Conservation (phyloP, 2,329 filamentous ascomycete species). For the Passalora sequoiae region DNA sequence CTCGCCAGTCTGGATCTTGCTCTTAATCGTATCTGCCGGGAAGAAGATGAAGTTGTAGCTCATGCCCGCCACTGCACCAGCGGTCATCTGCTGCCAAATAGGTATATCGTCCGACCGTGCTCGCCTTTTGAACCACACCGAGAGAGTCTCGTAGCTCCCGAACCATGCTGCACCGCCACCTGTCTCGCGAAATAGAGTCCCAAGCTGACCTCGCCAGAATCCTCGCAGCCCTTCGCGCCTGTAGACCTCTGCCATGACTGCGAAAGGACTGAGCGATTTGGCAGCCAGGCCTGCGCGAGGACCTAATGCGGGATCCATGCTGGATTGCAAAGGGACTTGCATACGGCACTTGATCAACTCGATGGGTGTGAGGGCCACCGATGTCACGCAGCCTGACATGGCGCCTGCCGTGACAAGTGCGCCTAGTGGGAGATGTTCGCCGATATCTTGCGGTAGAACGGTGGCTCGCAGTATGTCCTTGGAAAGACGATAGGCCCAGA, state of each 20-base stretch:
- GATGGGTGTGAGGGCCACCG: slow-evolving; percentile 84
- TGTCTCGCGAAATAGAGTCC: slow-evolving; percentile 88
- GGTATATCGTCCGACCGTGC: slow-evolving; percentile 54
- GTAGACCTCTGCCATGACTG: slow-evolving; percentile 74
- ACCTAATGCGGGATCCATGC: slow-evolving; percentile 25
- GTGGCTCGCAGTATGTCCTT: slow-evolving; percentile 58
- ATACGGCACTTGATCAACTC: slow-evolving; percentile 99
- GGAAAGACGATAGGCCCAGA: slow-evolving; percentile 76
- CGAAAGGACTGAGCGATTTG: slow-evolving; percentile 47
- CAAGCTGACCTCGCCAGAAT: slow-evolving; percentile 93
- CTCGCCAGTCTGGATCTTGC: slow-evolving; percentile 87
- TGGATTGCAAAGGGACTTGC: slow-evolving; percentile 61
- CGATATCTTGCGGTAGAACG: slow-evolving; percentile 38
- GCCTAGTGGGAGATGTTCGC: slow-evolving; percentile 60
- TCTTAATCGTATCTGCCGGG: slow-evolving; percentile 95
- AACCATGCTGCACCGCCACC: slow-evolving; percentile 96
- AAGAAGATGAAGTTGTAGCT: slow-evolving; percentile 97
- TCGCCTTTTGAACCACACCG: slow-evolving; percentile 57
- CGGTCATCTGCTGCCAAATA: slow-evolving; percentile 79
- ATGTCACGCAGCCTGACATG: slow-evolving; percentile 82
- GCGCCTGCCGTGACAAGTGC: slow-evolving; percentile 76
- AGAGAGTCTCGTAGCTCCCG: slow-evolving; percentile 75
- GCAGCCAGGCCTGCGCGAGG: slow-evolving; percentile 10
- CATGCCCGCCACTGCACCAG: slow-evolving; percentile 83
- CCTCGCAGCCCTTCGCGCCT: slow-evolving; percentile 74